Conservation (phyloP, 2,329 filamentous ascomycete species). For the Ceratocystis eucalypticola region DNA sequence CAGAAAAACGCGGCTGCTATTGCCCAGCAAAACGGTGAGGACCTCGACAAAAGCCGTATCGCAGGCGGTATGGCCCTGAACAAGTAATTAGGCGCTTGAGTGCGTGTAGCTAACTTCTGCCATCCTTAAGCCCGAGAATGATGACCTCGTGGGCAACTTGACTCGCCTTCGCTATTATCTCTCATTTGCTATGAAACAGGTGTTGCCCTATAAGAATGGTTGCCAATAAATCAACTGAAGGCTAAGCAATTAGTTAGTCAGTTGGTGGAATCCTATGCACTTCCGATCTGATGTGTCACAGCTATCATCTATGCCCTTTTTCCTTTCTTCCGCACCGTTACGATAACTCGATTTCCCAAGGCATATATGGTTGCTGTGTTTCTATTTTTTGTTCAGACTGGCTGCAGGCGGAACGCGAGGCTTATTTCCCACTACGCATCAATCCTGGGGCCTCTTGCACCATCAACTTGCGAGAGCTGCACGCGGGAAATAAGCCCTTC, state of each 20-base stretch:
- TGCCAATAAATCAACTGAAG: neutral
- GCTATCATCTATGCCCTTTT: neutral
- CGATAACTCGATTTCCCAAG: neutral
- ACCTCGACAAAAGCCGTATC: constrained; percentile 62
- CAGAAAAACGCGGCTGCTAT: constrained; percentile 98
- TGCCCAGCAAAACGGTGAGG: constrained; percentile 61
- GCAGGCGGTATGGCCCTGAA: constrained; percentile 51
- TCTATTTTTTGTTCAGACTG: neutral
- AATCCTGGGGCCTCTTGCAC: neutral
- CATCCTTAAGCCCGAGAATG: neutral
- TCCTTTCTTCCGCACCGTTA: neutral
- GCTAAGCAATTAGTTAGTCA: neutral
- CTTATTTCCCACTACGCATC: neutral
- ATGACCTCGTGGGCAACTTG: neutral
- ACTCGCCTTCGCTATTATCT: neutral
- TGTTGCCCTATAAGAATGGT: neutral
- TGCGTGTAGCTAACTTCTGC: constrained; percentile 8
- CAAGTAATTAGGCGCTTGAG: constrained; percentile 31
- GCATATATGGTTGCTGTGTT: neutral
- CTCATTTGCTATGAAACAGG: neutral
- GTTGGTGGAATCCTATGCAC: neutral
- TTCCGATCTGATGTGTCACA: neutral
- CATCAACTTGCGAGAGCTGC: neutral
- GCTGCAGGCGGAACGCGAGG: neutral
- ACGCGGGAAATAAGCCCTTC: constrained; percentile 17